Evolutionary conservation across 1,284 basidiomycete genomes (phyloP), one percentile per base, ranked within the genome.

Genomic region (Apiotrichum mycotoxinovorans): DNA sequence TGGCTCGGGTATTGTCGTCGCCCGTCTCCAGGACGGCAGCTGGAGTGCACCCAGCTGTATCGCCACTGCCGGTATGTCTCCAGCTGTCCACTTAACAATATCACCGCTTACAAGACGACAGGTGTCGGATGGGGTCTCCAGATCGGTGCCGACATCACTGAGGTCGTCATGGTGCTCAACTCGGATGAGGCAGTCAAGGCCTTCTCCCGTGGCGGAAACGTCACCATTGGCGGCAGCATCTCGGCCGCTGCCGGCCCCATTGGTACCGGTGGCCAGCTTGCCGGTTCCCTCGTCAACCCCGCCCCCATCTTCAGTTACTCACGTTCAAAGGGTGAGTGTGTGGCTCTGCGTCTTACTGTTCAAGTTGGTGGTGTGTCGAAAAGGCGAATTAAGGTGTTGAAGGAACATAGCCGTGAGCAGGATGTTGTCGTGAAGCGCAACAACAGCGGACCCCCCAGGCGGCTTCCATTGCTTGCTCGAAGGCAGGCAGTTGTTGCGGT

Each of bases 21-120:
- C 95, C 12, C 86, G 96, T 18, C 84, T 98, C 37, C 89, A 90
- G 4, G 94, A 98, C 71, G 96, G 95, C 60, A 93, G 89, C 22
- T 98, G 95, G 95, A 93, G 89, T 47, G 94, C 94, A 1, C 95
- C 95, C 0, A 92, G 88, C 43, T 97, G 94, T 78, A 96, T 98
- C 73, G 94, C 91, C n/a, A 98, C 94, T 0, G 94, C 91, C 25
- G 91, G 92, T 56, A 23, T 46, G 58, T 62, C 2, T 5, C 18
- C 4, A 7, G 18, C 9, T 18, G 46, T 14, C 15, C 25, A 18
- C 26, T 26, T 46, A 18, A 27, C 37, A 12, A 3, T 18, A 27
- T 23, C n/a, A 26, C 34, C 17, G 4, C 20, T 17, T 23, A 33
- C 12, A 42, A n/a, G 35, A 12, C 26, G 12, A n/a, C 42, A 58